Conservation (phyloP, 192 early-diverging fungal genomes). For the Neocallimastix lanati region DNA sequence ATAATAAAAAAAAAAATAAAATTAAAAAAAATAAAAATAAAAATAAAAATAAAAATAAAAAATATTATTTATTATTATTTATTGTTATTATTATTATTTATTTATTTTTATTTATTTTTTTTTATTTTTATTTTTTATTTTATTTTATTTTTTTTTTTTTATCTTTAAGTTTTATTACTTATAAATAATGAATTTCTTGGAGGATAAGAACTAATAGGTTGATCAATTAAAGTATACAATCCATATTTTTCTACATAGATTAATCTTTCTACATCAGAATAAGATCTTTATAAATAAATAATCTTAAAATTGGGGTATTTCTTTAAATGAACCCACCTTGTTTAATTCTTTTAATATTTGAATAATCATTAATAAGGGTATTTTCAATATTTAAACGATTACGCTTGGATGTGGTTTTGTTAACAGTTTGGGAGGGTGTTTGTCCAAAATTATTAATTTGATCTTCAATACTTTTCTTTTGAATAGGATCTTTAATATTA, state of each 20-base stretch:
- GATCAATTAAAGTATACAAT: not conserved
- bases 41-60: too few relatives aligned
- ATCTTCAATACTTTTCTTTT: constrained; percentile 76
- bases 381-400: not conserved
- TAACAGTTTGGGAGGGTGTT: constrained; percentile 81
- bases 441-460: constrained; percentile 97
- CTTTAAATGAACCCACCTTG: not conserved
- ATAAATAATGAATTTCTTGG: not conserved
- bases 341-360: not conserved
- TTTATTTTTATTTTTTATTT: too few relatives aligned
- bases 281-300: not conserved
- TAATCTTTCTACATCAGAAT: not conserved
- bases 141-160: too few relatives aligned
- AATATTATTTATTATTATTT: too few relatives aligned
- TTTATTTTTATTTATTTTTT: too few relatives aligned
- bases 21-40: too few relatives aligned
- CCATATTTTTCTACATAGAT: not conserved
- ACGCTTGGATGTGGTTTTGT: constrained; percentile 61
- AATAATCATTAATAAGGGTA: not conserved
- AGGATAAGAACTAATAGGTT: not conserved
- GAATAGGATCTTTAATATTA: constrained; percentile 66
- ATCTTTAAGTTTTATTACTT: too few relatives aligned
- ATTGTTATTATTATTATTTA: too few relatives aligned
- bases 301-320: not conserved
- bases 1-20: too few relatives aligned